A percentile compares a stretch with the other conserved stretches of the same genome.
phyloP scores from a whole-genome alignment of 768 basidiomycete species.

The Auricularia auricula-judae region DNA sequence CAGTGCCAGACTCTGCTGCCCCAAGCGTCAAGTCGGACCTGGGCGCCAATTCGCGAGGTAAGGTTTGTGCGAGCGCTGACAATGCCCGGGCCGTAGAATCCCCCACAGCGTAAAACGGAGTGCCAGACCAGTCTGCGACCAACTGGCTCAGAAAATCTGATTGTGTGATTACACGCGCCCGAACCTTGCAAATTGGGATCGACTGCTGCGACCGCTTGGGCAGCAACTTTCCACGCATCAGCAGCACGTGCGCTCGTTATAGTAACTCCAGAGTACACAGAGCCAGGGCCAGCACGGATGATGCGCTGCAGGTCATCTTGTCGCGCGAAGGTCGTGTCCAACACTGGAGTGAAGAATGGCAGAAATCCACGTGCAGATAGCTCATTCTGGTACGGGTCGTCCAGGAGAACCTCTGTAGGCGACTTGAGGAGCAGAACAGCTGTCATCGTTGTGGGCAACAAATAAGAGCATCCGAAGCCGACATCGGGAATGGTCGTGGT shows the following conservation, averaged over 20 bases:
- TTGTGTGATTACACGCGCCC: slow-evolving; percentile 6
- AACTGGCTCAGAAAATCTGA: slow-evolving; percentile 6
- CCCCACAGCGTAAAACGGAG: slow-evolving; percentile 77
- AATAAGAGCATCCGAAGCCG: neutral
- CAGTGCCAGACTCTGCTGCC: slow-evolving; percentile 45
- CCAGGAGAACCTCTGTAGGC: slow-evolving; percentile 16
- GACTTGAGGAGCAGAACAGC: slow-evolving; percentile 25
- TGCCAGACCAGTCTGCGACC: slow-evolving; percentile 34
- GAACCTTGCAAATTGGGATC: neutral
- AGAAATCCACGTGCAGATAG: slow-evolving; percentile 39
- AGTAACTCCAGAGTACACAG: slow-evolving; percentile 46
- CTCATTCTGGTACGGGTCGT: slow-evolving; percentile 49
- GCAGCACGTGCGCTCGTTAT: slow-evolving; percentile 71
- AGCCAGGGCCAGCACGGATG: slow-evolving; percentile 28
- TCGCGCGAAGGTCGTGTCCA: slow-evolving; percentile 54
- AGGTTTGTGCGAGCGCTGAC: slow-evolving; percentile 19
- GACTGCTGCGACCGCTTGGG: slow-evolving; percentile 9
- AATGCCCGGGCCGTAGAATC: slow-evolving; percentile 46
- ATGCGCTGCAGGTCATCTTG: slow-evolving; percentile 30
- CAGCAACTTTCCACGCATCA: slow-evolving; percentile 53
- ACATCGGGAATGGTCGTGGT: no score
- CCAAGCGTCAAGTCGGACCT: slow-evolving; percentile 27
- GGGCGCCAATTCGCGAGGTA: slow-evolving; percentile 1
- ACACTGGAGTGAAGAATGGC: slow-evolving; percentile 53
- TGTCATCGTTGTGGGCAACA: neutral